Evolutionary conservation across 2,329 filamentous ascomycete genomes (phyloP), one percentile per base, ranked within the genome.

Genomic region (Colletotrichum orbiculare): DNA sequence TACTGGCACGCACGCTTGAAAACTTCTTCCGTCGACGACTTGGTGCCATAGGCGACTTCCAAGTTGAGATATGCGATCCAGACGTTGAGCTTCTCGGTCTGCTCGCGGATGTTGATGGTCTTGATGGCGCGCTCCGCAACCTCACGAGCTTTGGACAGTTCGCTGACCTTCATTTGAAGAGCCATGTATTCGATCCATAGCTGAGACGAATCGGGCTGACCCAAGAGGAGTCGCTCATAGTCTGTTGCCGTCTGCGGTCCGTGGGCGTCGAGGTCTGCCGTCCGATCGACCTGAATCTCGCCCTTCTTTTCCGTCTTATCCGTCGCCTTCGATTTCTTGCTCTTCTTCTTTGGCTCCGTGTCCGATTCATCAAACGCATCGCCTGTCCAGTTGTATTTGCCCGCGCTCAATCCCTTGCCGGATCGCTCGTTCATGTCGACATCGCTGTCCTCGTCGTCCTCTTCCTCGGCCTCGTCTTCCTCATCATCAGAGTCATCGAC

Each of bases 111-210:
- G 77, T 93, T 92, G 81, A 99, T 98, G 13, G 91, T 96, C 74
- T 91, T 90, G 68, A 98, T 87, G 15, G 96, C 96, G 67, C 96
- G 91, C 79, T 97, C 92, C 2, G 93, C 94, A 64, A 97, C 91
- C 69, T 95, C 91, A 53, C 95, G 89, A 11, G 96, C 94, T 78
- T 94, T 96, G 67, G 90, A 88, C 17, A 96, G 84, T 78, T 99
- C 96, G 74, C 93, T 93, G 56, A 97, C 87, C 74, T 97, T 91
- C 77, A 97, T 90, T 79, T 98, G 93, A 85, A 97, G 97, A n/a
- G 94, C 94, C 93, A 99, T 98, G 81, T 99, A 99, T 69, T 93
- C 88, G 59, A 97, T 92, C 96, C 96, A 99, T 35, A 98, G 86
- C 67, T 91, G 84, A 1, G 95, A 96, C n/a, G 92, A 95, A 79